These are phyloP conservation scores for Novymonas esmeraldas DNA, from an alignment of 208 protist species.

Conservation along the genomic window DNA sequence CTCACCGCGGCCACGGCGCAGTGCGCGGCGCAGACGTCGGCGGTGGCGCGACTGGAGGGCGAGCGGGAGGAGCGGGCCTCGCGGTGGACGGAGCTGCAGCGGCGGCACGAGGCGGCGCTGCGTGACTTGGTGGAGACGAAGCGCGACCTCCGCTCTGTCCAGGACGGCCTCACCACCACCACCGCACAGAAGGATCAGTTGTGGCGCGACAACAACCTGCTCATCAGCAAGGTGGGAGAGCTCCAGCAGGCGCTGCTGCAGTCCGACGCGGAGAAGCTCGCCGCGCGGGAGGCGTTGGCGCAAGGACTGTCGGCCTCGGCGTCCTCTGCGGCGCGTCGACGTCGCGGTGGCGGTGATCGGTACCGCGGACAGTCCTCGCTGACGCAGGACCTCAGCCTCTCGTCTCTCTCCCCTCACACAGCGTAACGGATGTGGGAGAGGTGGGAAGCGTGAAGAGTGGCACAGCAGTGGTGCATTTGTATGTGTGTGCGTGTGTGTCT, in stretches of 20 bases:
- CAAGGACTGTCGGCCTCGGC: constrained; percentile 49
- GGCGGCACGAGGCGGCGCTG: constrained; percentile 20
- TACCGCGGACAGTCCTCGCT: constrained; percentile 18
- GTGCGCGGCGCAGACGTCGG: constrained; percentile 1
- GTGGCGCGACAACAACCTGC: constrained; percentile 55
- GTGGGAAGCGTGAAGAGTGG: no score
- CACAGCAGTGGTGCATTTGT: no score
- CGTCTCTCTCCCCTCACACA: constrained; percentile 5
- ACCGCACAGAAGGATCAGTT: constrained; percentile 44
- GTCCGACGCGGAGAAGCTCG: constrained; percentile 62
- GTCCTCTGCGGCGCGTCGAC: constrained; percentile 6
- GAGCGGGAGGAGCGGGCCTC: constrained; percentile 1
- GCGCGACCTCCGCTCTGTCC: constrained; percentile 14
- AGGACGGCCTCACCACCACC: constrained; percentile 18
- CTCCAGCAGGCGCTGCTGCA: constrained; percentile 61
- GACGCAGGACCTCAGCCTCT: constrained; percentile 33
- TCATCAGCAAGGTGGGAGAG: constrained; percentile 59
- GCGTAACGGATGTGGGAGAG: no score
- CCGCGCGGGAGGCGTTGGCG: constrained; percentile 55
- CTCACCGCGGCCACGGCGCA: background rate
- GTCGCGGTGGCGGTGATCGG: constrained; percentile 20
- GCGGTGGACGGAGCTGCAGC: constrained; percentile 6
- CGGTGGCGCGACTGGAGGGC: constrained; percentile 1
- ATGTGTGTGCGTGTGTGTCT: background rate
- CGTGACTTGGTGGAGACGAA: constrained; percentile 23